phyloP scores from a whole-genome alignment of 805 yeast genomes.

The Saccharomyces eubayanus region DNA sequence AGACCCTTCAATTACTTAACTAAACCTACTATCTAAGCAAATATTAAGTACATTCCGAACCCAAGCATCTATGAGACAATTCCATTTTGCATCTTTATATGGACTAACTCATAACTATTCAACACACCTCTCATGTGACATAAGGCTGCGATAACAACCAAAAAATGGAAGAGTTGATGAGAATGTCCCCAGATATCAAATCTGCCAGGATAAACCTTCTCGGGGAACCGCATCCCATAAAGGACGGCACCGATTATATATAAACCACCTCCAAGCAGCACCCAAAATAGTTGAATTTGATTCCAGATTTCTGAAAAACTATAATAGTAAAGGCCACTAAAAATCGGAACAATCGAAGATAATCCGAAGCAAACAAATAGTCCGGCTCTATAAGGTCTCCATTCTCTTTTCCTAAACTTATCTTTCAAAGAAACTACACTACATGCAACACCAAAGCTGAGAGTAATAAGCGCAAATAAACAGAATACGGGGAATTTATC shows the following conservation, averaged over 20 bases:
- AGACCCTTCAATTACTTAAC: neutral
- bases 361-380: slow-evolving; percentile 78
- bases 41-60: neutral
- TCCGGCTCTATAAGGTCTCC: slow-evolving; percentile 68
- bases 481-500: slow-evolving; percentile 35
- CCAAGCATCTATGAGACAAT: neutral
- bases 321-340: slow-evolving; percentile 40
- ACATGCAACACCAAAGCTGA: slow-evolving; percentile 52
- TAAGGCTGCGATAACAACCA: slow-evolving; percentile 68
- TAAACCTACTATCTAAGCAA: neutral
- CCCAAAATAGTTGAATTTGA: slow-evolving; percentile 53
- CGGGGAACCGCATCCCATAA: slow-evolving; percentile 77
- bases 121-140: slow-evolving; percentile 63
- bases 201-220: slow-evolving; percentile 50
- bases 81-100: slow-evolving; percentile 13
- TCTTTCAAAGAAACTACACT: slow-evolving; percentile 55
- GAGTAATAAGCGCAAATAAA: slow-evolving; percentile 39
- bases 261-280: slow-evolving; percentile 60
- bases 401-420: slow-evolving; percentile 56
- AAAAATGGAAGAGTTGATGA: slow-evolving; percentile 74
- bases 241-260: slow-evolving; percentile 74
- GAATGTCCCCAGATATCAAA: slow-evolving; percentile 72
- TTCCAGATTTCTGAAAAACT: slow-evolving; percentile 43
- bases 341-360: slow-evolving; percentile 64
- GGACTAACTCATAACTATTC: slow-evolving; percentile 46